Evolutionary conservation across 345 rosid species (phyloP).

Genomic region (Psidium guajava): DNA sequence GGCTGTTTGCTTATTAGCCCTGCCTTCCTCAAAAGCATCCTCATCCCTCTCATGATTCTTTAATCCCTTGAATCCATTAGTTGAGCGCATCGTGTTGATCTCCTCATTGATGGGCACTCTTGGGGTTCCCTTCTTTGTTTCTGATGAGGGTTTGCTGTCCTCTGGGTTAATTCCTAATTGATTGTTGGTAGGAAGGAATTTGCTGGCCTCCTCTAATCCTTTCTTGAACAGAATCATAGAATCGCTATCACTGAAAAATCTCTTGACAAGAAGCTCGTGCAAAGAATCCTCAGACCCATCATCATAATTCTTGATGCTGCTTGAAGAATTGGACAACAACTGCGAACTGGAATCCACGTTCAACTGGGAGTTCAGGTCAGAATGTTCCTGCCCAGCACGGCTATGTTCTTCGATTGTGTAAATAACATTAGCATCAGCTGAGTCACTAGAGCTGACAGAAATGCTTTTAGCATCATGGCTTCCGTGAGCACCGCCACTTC

Average conservation of each 20-base stretch:
- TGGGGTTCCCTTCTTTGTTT: constrained; percentile 1
- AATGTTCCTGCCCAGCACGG: background rate
- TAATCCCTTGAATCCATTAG: constrained; percentile 17
- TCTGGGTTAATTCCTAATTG: constrained; percentile 27
- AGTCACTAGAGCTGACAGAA: background rate
- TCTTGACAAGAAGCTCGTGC: constrained; percentile 36
- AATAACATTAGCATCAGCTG: background rate
- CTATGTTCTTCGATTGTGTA: background rate
- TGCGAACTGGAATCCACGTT: background rate
- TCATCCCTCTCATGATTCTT: constrained; percentile 45
- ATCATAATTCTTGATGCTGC: background rate
- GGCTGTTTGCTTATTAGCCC: constrained; percentile 52
- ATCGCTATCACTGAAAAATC: constrained; percentile 40
- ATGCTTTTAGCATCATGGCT: background rate
- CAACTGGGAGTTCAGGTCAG: background rate
- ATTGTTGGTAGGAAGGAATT: constrained; percentile 55
- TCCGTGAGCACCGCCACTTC: constrained; percentile 2
- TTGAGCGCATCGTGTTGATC: background rate
- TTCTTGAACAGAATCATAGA: constrained; percentile 52
- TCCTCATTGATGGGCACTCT: constrained; percentile 13
- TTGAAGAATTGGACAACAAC: constrained; percentile 10
- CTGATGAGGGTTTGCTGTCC: background rate
- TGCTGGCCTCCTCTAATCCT: constrained; percentile 82
- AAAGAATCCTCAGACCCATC: constrained; percentile 21
- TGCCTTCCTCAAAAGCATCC: constrained; percentile 30